These are phyloP conservation scores for Nannizziopsis arthrosporioides DNA, from an alignment of 2,329 filamentous ascomycete genomes.

Conservation along the genomic window DNA sequence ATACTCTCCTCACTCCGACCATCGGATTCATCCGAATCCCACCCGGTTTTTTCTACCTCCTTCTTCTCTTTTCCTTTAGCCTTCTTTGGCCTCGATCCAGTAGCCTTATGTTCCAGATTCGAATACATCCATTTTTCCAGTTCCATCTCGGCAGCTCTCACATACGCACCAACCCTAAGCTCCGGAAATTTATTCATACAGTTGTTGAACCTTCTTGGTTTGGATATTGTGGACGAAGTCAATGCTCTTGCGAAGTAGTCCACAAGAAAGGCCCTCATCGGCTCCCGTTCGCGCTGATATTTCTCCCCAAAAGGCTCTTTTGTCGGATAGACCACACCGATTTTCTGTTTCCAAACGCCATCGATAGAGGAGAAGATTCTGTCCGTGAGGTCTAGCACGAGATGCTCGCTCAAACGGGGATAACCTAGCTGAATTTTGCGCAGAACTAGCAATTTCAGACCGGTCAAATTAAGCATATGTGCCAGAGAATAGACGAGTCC, in stretches of 20 bases:
- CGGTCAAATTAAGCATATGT: constrained; percentile 4
- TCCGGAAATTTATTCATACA: constrained; percentile 2
- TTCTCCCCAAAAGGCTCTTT: not conserved
- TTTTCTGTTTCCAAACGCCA: not conserved
- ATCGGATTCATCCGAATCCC: too few species aligned
- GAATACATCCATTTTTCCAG: not conserved
- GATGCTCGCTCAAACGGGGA: not conserved
- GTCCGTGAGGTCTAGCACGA: constrained; percentile 3
- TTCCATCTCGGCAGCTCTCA: not conserved
- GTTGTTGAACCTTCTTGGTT: not conserved
- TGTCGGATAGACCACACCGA: not conserved
- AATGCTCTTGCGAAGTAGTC: constrained; percentile 8
- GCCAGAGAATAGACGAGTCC: constrained; percentile 7
- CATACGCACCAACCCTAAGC: not conserved
- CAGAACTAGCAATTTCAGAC: constrained; percentile 5
- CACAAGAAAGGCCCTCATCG: constrained; percentile 8
- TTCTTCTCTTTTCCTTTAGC: too few species aligned
- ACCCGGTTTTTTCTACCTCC: too few species aligned
- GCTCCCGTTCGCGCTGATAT: constrained; percentile 8
- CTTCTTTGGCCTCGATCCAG: too few species aligned
- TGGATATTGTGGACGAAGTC: not conserved
- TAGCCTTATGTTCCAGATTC: too few species aligned
- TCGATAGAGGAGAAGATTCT: constrained; percentile 3
- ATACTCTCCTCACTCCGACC: too few species aligned
- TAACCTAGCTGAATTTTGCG: constrained; percentile 8